Base-by-base conservation (phyloP, 2,329 filamentous ascomycete genomes). In the Aureobasidium melanogenum region DNA sequence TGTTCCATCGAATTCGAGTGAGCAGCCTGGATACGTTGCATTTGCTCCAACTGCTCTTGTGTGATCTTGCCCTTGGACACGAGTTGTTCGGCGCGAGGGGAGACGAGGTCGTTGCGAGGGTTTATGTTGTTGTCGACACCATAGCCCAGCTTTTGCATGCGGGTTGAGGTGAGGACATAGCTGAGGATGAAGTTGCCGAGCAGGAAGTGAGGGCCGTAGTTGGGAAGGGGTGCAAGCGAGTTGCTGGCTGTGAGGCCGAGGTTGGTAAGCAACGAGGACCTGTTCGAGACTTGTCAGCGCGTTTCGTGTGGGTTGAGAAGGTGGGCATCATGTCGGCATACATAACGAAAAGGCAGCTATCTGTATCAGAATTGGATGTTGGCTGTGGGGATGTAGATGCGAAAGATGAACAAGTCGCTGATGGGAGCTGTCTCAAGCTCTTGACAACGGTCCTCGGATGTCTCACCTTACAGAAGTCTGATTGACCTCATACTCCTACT, bases 111-210 rank as follows among this genome's bases (percentile, higher is more conserved):
- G 62, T 79, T 71, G 24, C 79, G 73, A 0, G 79, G 79, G 41
- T 72, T 75, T 24, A 68, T 72, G 48, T 81, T 76, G 69, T 81
- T 77, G 69, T 81, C 79, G 63, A 80, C 67, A 28, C 74, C 73
- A 67, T 74, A 74, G 60, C 65, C 67, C 62, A 74, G 67, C 63
- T 80, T 80, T 19, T 74, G 68, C 7, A 70, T 69, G n/a, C 77
- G 76, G 1, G 77, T 72, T 38, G 77, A 75, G 30, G 79, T 70
- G 10, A 77, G 19, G 15, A 70, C 71, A 69, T 80, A 80, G 10
- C 77, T 75, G 67, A 72, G 77, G 62, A 77, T 22, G 71, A 77
- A 77, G 64, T 77, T 72, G 66, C 69, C 73, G 64, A 70, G 69
- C 4, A 77, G 64, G 63, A 74, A 73, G 62, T 65, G 65, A 0